Evolutionary conservation across 1,284 basidiomycete species (phyloP), one percentile per base, ranked within the genome.

Genomic region (Volvariella volvacea): DNA sequence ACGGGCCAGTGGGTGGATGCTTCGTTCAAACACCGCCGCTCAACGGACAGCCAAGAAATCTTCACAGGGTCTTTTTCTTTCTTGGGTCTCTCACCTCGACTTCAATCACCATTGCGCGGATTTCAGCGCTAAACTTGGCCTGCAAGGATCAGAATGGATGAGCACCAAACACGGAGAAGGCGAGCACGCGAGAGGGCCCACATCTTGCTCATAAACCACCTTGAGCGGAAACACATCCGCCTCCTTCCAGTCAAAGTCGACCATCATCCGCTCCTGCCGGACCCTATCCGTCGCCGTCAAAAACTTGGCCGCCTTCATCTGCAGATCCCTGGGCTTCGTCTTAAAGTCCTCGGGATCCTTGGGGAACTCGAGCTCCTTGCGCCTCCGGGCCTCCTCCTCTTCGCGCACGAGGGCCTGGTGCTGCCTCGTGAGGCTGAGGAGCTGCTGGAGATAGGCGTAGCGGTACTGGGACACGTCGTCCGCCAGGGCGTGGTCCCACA

Each of bases 171-270:
- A n/a, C 19, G n/a, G n/a, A n/a, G n/a, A n/a, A n/a, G n/a, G n/a
- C 15, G 9, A 17, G 12, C n/a, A 28, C 16, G 22, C 7, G n/a
- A n/a, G n/a, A n/a, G n/a, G n/a, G n/a, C n/a, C n/a, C n/a, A n/a
- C n/a, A n/a, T n/a, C n/a, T n/a, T n/a, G n/a, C n/a, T n/a, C n/a
- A 52, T 64, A 75, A 4, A 62, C 56, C 0, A 65, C 52, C 32
- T 61, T 55, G 45, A 80, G 60, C 6, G 69, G 65, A 16, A 61
- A 52, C 19, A 69, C 68, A 47, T 72, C 66, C 45, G 66, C 62
- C 64, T 64, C 77, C 0, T 66, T 65, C 82, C 81, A 85, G 1
- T 60, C 60, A 54, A 66, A 78, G 43, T 76, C 65, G 12, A 48
- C 55, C 55, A 74, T 54, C 67, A 76, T 74, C 50, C 55, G 67